Evolutionary conservation across 805 yeast species (phyloP).

Genomic region (Teunomyces kruisii): DNA sequence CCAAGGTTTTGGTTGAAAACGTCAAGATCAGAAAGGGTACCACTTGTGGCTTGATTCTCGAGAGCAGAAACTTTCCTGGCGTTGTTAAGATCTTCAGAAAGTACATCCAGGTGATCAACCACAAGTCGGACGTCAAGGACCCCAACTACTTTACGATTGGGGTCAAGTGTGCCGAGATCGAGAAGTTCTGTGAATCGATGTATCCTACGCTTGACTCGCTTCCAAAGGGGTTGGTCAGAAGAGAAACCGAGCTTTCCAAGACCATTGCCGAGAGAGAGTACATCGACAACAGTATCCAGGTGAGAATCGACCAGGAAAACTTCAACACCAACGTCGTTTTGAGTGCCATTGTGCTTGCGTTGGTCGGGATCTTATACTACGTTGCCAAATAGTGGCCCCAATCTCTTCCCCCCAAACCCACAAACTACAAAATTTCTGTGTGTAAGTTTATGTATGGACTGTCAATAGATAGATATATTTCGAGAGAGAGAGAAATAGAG

Average conservation of each 20-base stretch:
- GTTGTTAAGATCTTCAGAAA: slow-evolving; percentile 75
- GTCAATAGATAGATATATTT: too few relatives aligned
- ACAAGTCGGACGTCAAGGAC: slow-evolving; percentile 74
- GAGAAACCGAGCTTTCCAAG: slow-evolving; percentile 8
- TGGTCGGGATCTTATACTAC: not conserved
- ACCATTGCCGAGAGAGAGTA: slow-evolving; percentile 8
- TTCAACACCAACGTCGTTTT: slow-evolving; percentile 3
- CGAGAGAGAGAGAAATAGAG: too few relatives aligned
- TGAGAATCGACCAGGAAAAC: slow-evolving; percentile 8
- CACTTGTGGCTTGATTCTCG: slow-evolving; percentile 72
- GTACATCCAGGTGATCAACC: slow-evolving; percentile 74
- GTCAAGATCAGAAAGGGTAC: slow-evolving; percentile 91
- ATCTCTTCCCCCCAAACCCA: too few relatives aligned
- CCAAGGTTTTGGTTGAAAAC: slow-evolving; percentile 62
- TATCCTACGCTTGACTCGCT: slow-evolving; percentile 51
- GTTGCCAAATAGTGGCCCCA: not conserved
- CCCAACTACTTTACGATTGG: slow-evolving; percentile 85
- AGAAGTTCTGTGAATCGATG: slow-evolving; percentile 79
- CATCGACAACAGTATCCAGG: slow-evolving; percentile 10
- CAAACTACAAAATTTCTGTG: not conserved
- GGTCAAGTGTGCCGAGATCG: slow-evolving; percentile 82
- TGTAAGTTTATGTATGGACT: not conserved
- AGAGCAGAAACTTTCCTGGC: slow-evolving; percentile 71
- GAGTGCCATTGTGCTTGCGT: not conserved
- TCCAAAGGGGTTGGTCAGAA: slow-evolving; percentile 50